phyloP scores from a whole-genome alignment of 176 grass and related monocot species.

The Triticum timopheevii region DNA sequence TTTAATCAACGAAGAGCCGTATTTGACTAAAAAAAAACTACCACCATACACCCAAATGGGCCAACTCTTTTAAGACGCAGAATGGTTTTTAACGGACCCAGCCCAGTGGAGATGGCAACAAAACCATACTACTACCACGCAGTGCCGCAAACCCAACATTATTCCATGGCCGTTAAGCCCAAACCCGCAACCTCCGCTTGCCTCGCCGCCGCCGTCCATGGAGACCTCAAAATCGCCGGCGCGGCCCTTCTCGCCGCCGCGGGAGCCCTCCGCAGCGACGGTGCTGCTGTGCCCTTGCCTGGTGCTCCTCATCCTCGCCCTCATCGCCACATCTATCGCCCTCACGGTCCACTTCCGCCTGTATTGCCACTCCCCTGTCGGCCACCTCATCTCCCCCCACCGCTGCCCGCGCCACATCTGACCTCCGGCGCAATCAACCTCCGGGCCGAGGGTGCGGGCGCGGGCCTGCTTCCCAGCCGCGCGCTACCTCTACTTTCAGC shows the following conservation, averaged over 20 bases:
- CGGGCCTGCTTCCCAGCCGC: neutral
- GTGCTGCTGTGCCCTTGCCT: slow-evolving; percentile 77
- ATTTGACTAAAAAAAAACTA: too few species aligned
- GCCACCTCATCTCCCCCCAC: slow-evolving; percentile 54
- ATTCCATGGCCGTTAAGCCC: slow-evolving; percentile 42
- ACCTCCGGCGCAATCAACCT: neutral
- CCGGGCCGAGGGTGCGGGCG: neutral
- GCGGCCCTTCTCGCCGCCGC: slow-evolving; percentile 33
- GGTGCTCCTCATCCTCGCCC: slow-evolving; percentile 45
- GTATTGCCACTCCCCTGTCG: slow-evolving; percentile 69
- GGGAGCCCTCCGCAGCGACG: slow-evolving; percentile 29
- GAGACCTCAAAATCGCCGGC: slow-evolving; percentile 45
- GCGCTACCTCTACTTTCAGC: neutral
- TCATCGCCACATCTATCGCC: slow-evolving; percentile 52
- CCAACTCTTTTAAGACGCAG: too few species aligned
- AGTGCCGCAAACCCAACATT: too few species aligned
- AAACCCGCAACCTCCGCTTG: neutral
- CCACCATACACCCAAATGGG: too few species aligned
- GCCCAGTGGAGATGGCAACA: too few species aligned
- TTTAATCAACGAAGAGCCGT: too few species aligned
- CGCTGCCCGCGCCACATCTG: slow-evolving; percentile 45
- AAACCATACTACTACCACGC: too few species aligned
- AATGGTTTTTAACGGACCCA: too few species aligned
- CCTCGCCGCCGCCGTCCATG: slow-evolving; percentile 33
- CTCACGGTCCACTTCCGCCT: slow-evolving; percentile 73